phyloP scores from a whole-genome alignment of 179 eudicot species.

The Patellifolia procumbens region DNA sequence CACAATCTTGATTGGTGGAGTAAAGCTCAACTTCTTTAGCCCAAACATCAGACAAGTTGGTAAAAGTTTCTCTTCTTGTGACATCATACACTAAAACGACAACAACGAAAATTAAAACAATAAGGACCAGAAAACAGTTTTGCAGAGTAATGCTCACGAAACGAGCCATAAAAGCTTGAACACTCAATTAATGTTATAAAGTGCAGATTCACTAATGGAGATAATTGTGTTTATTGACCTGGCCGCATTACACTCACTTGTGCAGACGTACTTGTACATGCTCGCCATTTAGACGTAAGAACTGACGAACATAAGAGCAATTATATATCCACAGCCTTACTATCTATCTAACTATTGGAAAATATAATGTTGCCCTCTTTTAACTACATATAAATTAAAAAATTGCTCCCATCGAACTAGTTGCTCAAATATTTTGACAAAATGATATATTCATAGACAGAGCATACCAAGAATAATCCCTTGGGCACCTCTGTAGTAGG shows the following conservation, averaged over 20 bases:
- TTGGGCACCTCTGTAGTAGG: slow-evolving; percentile 93
- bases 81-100: slow-evolving; percentile 77
- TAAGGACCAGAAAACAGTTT: neutral
- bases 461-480: slow-evolving; percentile 92
- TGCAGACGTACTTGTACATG: neutral
- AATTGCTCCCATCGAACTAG: neutral
- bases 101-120: neutral
- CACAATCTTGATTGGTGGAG: slow-evolving; percentile 79
- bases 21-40: slow-evolving; percentile 90
- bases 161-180: neutral
- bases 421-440: neutral
- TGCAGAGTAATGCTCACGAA: neutral
- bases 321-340: neutral
- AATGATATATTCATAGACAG: neutral
- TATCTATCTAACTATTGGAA: no score
- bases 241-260: no score
- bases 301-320: neutral
- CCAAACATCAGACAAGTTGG: slow-evolving; percentile 94
- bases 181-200: neutral
- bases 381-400: neutral
- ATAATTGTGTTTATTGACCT: no score
- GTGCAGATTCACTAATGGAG: neutral
- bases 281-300: neutral
- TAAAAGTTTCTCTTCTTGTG: slow-evolving; percentile 85
- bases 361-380: neutral